A percentile compares a stretch with the other conserved stretches of the same genome.
These are phyloP conservation scores for Penicillium expansum DNA, from an alignment of 2,329 filamentous ascomycete genomes.

Conservation along the genomic window DNA sequence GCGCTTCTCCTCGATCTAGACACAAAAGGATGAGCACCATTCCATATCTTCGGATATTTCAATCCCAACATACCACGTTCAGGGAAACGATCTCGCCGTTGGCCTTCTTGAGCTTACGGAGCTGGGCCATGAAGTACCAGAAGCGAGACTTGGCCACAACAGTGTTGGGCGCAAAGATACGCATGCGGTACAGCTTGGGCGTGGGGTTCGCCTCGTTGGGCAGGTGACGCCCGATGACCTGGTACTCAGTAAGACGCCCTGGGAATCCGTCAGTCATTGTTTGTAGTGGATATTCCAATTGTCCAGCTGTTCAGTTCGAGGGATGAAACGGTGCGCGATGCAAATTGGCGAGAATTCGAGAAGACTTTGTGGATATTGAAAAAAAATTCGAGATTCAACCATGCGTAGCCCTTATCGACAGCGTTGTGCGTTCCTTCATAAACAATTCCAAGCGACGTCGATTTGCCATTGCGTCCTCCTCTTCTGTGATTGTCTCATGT, in stretches of 20 bases:
- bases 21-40: slow-evolving; percentile 15
- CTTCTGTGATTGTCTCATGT: neutral
- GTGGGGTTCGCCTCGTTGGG: slow-evolving; percentile 95
- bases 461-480: slow-evolving; percentile 3
- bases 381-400: slow-evolving; percentile 14
- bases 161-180: slow-evolving; percentile 96
- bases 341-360: slow-evolving; percentile 5
- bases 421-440: slow-evolving; percentile 5
- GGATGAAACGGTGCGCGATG: slow-evolving; percentile 17
- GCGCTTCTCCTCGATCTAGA: slow-evolving; percentile 95
- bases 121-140: slow-evolving; percentile 99
- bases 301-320: slow-evolving; percentile 9
- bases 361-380: slow-evolving; percentile 16
- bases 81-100: slow-evolving; percentile 98
- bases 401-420: slow-evolving; percentile 7
- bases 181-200: slow-evolving; percentile 99
- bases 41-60: slow-evolving; percentile 1
- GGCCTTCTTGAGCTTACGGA: slow-evolving; percentile 99
- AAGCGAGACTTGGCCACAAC: slow-evolving; percentile 99
- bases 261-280: slow-evolving; percentile 38
- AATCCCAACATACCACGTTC: slow-evolving; percentile 72
- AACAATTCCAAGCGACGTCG: neutral
- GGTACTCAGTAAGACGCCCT: slow-evolving; percentile 99
- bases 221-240: slow-evolving; percentile 99
- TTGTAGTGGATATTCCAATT: slow-evolving; percentile 4